Evolutionary conservation across 1,284 basidiomycete species (phyloP).

Genomic region (Thelephora terrestris): DNA sequence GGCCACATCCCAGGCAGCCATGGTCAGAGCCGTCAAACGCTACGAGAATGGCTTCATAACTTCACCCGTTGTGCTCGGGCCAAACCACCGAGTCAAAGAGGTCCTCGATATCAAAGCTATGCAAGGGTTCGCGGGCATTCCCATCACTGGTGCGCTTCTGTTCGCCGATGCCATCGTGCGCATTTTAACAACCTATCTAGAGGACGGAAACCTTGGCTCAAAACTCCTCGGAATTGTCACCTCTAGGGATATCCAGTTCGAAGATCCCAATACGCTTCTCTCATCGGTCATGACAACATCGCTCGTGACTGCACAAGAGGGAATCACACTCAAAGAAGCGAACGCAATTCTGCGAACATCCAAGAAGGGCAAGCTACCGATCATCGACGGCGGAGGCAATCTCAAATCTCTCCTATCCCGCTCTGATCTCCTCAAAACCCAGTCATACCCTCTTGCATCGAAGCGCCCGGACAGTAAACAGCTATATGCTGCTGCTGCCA

Average conservation of each 20-base stretch:
- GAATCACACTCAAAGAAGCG: constrained; percentile 86
- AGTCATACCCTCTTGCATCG: constrained; percentile 92
- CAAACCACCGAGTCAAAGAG: constrained; percentile 74
- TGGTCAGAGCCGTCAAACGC: constrained; percentile 97
- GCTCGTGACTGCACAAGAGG: constrained; percentile 75
- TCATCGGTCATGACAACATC: constrained; percentile 86
- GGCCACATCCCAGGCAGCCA: constrained; percentile 81
- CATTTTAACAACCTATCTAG: constrained; percentile 57
- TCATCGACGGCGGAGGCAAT: constrained; percentile 67
- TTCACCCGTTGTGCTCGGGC: constrained; percentile 84
- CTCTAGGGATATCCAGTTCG: constrained; percentile 94
- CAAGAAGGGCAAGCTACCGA: constrained; percentile 97
- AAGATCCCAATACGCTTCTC: constrained; percentile 56
- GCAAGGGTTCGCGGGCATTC: constrained; percentile 94
- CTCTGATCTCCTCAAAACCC: constrained; percentile 96
- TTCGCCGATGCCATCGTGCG: constrained; percentile 39
- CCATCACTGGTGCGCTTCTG: constrained; percentile 78
- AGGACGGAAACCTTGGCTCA: constrained; percentile 79
- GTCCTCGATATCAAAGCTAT: constrained; percentile 90
- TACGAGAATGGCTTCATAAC: constrained; percentile 99
- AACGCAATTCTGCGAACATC: constrained; percentile 93
- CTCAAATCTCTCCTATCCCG: constrained; percentile 87
- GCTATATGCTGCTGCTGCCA: constrained; percentile 93
- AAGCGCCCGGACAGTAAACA: constrained; percentile 93
- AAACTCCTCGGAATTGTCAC: constrained; percentile 97